These are phyloP conservation scores for Astragalus glycyphyllos DNA, from an alignment of 306 rosid genomes.

Conservation along the genomic window DNA sequence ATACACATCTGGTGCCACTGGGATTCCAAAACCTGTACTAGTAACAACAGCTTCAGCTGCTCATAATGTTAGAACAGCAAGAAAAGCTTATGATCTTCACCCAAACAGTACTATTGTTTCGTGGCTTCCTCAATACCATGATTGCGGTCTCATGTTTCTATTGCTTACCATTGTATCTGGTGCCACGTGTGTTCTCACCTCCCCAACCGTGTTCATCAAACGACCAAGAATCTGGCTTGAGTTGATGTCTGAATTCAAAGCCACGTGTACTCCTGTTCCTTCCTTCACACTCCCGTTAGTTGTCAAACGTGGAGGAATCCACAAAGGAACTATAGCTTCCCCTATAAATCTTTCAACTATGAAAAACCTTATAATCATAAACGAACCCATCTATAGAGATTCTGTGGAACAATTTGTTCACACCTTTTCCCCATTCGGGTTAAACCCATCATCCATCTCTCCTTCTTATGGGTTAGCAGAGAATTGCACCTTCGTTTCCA, in stretches of 20 bases:
- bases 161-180: constrained; percentile 70
- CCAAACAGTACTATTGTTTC: constrained; percentile 70
- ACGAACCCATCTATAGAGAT: constrained; percentile 69
- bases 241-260: constrained; percentile 62
- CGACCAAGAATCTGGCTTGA: constrained; percentile 80
- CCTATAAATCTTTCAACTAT: constrained; percentile 52
- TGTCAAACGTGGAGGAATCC: constrained; percentile 61
- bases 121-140: constrained; percentile 91
- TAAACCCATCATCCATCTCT: constrained; percentile 57
- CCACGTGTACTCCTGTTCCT: constrained; percentile 85
- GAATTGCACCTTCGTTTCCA: constrained; percentile 86
- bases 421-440: constrained; percentile 58
- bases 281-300: constrained; percentile 75
- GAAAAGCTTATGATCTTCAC: constrained; percentile 80
- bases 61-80: constrained; percentile 72
- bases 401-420: constrained; percentile 60
- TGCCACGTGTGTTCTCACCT: constrained; percentile 66
- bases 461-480: constrained; percentile 91
- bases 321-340: constrained; percentile 34
- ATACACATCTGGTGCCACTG: constrained; percentile 87
- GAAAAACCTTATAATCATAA: constrained; percentile 69
- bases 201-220: constrained; percentile 61
- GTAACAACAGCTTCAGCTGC: constrained; percentile 77
- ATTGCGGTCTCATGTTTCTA: constrained; percentile 86
- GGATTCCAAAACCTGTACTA: constrained; percentile 76